Percentiles rank a stretch among this genome's conserved stretches.
Conservation (phyloP, 2,329 filamentous ascomycete genomes). For the Dothideomycetes sp. region DNA sequence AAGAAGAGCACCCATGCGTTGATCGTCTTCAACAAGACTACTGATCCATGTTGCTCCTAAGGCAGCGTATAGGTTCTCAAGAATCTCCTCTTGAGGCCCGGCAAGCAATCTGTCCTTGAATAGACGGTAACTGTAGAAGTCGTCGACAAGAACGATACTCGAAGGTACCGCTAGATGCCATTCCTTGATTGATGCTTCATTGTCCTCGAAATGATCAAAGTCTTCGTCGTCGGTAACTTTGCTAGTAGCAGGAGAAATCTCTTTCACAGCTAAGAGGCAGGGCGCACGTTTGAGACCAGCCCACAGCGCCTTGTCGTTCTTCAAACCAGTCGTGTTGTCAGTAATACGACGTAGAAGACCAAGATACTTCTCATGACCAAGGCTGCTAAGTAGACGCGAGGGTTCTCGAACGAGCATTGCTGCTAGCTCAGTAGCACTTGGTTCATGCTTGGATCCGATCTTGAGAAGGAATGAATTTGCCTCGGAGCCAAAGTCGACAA, state of each 20-base stretch:
- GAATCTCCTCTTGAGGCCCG: slow-evolving; percentile 76
- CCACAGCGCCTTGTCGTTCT: slow-evolving; percentile 70
- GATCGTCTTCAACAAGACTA: slow-evolving; percentile 66
- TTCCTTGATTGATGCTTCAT: slow-evolving; percentile 53
- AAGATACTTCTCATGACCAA: slow-evolving; percentile 82
- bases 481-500: slow-evolving; percentile 83
- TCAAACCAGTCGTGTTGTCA: slow-evolving; percentile 59
- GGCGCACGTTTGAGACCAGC: slow-evolving; percentile 63
- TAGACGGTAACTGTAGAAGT: slow-evolving; percentile 78
- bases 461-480: slow-evolving; percentile 83
- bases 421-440: slow-evolving; percentile 77
- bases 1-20: slow-evolving; percentile 58
- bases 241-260: slow-evolving; percentile 51
- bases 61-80: slow-evolving; percentile 76
- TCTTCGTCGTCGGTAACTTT: slow-evolving; percentile 39
- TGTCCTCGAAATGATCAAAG: slow-evolving; percentile 34
- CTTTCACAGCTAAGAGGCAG: slow-evolving; percentile 76
- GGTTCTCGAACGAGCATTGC: slow-evolving; percentile 76
- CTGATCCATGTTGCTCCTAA: slow-evolving; percentile 73
- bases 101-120: slow-evolving; percentile 80
- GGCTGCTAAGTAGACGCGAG: slow-evolving; percentile 65
- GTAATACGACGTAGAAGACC: slow-evolving; percentile 72
- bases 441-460: slow-evolving; percentile 84
- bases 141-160: slow-evolving; percentile 71
- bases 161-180: slow-evolving; percentile 66